These are phyloP conservation scores for Rhinocladiella mackenziei DNA, from an alignment of 2,329 filamentous ascomycete species.

Conservation along the genomic window DNA sequence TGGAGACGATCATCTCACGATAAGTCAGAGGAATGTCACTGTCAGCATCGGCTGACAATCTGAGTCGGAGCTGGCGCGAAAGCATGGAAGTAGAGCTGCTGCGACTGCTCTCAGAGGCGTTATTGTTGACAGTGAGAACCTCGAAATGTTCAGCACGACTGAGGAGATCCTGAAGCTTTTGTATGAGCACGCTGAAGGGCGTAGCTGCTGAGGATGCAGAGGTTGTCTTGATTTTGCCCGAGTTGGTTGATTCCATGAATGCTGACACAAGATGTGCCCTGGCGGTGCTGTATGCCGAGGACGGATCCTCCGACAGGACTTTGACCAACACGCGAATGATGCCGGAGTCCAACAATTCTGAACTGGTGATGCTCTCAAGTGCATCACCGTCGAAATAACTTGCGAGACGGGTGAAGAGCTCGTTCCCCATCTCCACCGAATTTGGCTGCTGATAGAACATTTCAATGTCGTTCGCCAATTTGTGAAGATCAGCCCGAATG, in stretches of 20 bases:
- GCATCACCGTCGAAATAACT: constrained; percentile 85
- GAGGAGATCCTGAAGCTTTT: constrained; percentile 91
- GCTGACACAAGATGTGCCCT: constrained; percentile 82
- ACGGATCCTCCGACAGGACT: constrained; percentile 53
- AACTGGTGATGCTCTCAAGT: constrained; percentile 89
- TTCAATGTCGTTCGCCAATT: constrained; percentile 68
- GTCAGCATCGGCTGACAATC: constrained; percentile 81
- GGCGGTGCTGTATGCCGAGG: constrained; percentile 46
- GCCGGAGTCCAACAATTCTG: constrained; percentile 85
- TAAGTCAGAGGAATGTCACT: constrained; percentile 85
- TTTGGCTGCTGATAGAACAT: constrained; percentile 55
- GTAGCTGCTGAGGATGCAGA: constrained; percentile 66
- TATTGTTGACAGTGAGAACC: constrained; percentile 91
- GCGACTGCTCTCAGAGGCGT: constrained; percentile 81
- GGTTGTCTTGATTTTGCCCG: constrained; percentile 57
- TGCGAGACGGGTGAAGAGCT: constrained; percentile 71
- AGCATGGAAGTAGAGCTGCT: constrained; percentile 94
- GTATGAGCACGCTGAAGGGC: constrained; percentile 82
- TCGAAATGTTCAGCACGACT: constrained; percentile 98
- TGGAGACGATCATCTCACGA: constrained; percentile 94
- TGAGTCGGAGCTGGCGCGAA: constrained; percentile 87
- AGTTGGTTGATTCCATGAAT: constrained; percentile 75
- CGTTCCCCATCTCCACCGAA: constrained; percentile 48
- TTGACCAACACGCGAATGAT: constrained; percentile 79
- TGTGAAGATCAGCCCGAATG: constrained; percentile 69